A percentile compares a stretch with the other conserved stretches of the same genome.
These are phyloP conservation scores for Fraxinus quadrangulata DNA, from an alignment of 257 asterid species.

Conservation along the genomic window DNA sequence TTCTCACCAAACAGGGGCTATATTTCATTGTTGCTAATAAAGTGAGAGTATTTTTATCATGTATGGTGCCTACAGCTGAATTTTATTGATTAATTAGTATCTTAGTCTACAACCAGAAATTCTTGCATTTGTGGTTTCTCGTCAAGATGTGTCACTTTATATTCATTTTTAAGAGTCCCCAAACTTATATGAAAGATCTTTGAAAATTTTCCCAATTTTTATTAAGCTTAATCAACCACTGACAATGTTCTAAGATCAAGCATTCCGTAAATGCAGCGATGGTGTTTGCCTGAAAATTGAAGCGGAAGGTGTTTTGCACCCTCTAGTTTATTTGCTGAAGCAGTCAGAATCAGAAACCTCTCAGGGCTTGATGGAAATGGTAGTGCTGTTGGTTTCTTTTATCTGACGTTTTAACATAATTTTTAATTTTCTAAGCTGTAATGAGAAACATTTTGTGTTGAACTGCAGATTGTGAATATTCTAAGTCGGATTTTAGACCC, in stretches of 20 bases:
- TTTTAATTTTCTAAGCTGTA: constrained; percentile 24
- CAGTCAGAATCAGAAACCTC: constrained; percentile 44
- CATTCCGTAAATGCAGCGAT: constrained; percentile 55
- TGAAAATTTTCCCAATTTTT: constrained; percentile 9
- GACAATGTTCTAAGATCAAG: constrained; percentile 20
- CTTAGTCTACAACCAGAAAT: neutral
- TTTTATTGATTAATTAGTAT: neutral
- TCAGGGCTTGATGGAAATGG: constrained; percentile 51
- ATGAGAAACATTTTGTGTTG: constrained; percentile 17
- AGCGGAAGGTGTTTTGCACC: constrained; percentile 68
- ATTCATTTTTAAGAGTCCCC: constrained; percentile 4
- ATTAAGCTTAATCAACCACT: constrained; percentile 5
- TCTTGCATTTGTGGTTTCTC: constrained; percentile 1
- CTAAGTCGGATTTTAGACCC: constrained; percentile 84
- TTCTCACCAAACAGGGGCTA: too few relatives aligned
- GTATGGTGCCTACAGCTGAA: neutral
- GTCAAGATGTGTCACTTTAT: neutral
- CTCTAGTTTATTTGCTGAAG: constrained; percentile 61
- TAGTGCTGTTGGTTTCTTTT: constrained; percentile 31
- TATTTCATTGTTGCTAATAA: neutral
- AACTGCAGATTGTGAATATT: constrained; percentile 69
- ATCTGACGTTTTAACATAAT: constrained; percentile 6
- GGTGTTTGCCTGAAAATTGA: constrained; percentile 64
- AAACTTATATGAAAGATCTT: constrained; percentile 4
- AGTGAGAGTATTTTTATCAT: neutral